Evolutionary conservation across 176 grass and related monocot genomes (phyloP).

Genomic region (Zizania latifolia): DNA sequence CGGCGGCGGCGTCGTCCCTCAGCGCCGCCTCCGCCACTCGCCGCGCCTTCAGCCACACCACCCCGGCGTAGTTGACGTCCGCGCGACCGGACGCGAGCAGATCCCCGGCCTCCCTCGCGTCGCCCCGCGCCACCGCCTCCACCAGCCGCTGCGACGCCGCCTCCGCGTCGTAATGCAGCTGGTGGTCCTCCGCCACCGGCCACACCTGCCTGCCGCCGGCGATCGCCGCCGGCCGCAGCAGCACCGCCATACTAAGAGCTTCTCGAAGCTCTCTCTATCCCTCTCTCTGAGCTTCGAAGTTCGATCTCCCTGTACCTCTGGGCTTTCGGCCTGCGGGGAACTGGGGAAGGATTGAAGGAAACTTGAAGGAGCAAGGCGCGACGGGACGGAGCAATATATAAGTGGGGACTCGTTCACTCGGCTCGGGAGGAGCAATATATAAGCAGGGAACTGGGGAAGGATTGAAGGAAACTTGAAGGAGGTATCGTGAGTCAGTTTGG

Average conservation of each 20-base stretch:
- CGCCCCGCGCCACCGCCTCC: conserved; percentile 65
- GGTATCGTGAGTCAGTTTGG: too few species aligned
- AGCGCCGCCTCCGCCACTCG: conserved; percentile 54
- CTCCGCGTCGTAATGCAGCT: too few species aligned
- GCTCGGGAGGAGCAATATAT: not conserved
- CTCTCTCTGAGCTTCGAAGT: too few species aligned
- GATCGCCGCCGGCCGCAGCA: conserved; percentile 53
- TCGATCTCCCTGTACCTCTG: not conserved
- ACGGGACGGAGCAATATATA: conserved; percentile 52
- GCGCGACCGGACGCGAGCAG: conserved; percentile 51
- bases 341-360: conserved; percentile 26
- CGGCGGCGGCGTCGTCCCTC: conserved; percentile 60
- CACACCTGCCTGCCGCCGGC: conserved; percentile 67
- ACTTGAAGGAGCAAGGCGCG: conserved; percentile 69
- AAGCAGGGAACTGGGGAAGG: too few species aligned
- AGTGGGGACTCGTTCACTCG: not conserved
- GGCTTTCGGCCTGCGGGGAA: too few species aligned
- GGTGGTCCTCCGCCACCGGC: too few species aligned
- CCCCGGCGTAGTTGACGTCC: conserved; percentile 90
- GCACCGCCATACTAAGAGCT: conserved; percentile 64
- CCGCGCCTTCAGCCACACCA: conserved; percentile 62
- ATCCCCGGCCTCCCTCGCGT: conserved; percentile 44
- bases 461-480: too few species aligned
- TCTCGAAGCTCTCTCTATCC: not conserved
- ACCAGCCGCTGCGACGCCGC: conserved; percentile 75